Evolutionary conservation across 306 rosid genomes (phyloP).

Genomic region (Fragaria nilgerrensis): DNA sequence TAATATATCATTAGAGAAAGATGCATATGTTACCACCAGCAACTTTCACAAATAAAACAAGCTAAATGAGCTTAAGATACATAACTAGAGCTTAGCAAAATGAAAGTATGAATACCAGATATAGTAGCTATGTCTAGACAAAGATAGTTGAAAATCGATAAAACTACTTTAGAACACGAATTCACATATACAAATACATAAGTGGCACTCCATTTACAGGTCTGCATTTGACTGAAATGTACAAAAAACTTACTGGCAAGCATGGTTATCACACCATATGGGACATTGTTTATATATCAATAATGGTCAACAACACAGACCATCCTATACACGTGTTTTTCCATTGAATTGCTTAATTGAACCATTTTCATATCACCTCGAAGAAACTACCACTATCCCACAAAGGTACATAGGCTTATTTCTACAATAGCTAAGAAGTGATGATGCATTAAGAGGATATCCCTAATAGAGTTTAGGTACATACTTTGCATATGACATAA

Average conservation of each 20-base stretch:
- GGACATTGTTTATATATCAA: neutral
- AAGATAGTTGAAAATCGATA: neutral
- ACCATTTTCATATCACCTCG: constrained; percentile 1
- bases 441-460: neutral
- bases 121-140: constrained; percentile 8
- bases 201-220: neutral
- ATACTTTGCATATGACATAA: constrained; percentile 8
- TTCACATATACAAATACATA: neutral
- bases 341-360: constrained; percentile 17
- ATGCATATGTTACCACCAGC: constrained; percentile 18
- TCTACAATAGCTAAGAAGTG: neutral
- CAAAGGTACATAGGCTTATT: neutral
- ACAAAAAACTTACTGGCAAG: neutral
- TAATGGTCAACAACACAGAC: neutral
- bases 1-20: constrained; percentile 14
- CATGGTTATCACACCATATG: neutral
- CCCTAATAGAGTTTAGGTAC: neutral
- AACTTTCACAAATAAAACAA: constrained; percentile 14
- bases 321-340: neutral
- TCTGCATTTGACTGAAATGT: neutral
- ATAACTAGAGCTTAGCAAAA: neutral
- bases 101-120: neutral
- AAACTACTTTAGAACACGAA: neutral
- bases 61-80: neutral
- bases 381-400: neutral